These are phyloP conservation scores for Gaeumannomyces tritici DNA, from an alignment of 2,329 filamentous ascomycete species.

Conservation along the genomic window DNA sequence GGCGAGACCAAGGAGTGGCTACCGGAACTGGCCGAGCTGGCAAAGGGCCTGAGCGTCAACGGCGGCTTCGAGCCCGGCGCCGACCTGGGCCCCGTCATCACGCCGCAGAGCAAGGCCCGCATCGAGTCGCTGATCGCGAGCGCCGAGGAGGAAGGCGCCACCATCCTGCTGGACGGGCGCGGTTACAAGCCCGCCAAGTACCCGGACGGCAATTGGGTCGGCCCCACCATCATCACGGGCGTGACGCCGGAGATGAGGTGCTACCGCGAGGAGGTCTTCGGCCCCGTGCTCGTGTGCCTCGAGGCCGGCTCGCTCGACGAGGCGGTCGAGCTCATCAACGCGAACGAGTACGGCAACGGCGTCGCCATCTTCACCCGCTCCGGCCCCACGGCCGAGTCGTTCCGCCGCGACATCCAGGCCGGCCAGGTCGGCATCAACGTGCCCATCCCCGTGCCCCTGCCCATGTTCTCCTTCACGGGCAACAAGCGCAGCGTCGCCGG, in stretches of 20 bases:
- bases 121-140: conserved; percentile 69
- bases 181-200: conserved; percentile 68
- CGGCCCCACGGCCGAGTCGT: conserved; percentile 66
- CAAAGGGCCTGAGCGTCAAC: conserved; percentile 63
- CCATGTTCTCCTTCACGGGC: conserved; percentile 64
- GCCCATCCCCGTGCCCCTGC: conserved; percentile 62
- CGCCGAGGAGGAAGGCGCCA: conserved; percentile 73
- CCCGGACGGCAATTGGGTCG: conserved; percentile 78
- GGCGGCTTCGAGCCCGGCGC: conserved; percentile 74
- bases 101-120: conserved; percentile 65
- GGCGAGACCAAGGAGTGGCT: conserved; percentile 82
- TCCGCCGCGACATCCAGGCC: conserved; percentile 73
- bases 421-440: conserved; percentile 84
- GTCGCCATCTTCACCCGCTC: conserved; percentile 76
- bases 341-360: conserved; percentile 80
- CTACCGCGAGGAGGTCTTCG: conserved; percentile 81
- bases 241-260: conserved; percentile 75
- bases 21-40: conserved; percentile 64
- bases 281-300: conserved; percentile 73
- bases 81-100: conserved; percentile 76
- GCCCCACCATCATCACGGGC: conserved; percentile 73
- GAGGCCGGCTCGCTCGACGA: conserved; percentile 71
- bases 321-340: conserved; percentile 73
- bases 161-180: conserved; percentile 71
- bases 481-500: conserved; percentile 90